Evolutionary conservation across 2,329 filamentous ascomycete species (phyloP).

Genomic region (Pestalotiopsis sp.): DNA sequence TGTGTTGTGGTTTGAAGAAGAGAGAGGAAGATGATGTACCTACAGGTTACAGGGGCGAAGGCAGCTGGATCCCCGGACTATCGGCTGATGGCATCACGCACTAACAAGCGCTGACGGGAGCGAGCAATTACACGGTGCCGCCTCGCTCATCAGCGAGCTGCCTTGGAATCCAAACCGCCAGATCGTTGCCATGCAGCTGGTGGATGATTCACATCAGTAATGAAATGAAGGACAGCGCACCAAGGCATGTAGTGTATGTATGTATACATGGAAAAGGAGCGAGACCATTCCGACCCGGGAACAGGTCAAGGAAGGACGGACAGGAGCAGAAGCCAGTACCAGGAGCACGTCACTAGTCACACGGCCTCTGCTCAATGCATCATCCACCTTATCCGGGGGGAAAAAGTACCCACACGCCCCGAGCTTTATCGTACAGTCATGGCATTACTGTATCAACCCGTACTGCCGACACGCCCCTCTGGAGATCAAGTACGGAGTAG

Average conservation of each 20-base stretch:
- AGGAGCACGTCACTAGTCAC: constrained; percentile 13
- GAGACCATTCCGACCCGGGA: background rate
- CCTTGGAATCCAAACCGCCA: background rate
- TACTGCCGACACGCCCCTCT: background rate
- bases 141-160: background rate
- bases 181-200: background rate
- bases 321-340: background rate
- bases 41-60: background rate
- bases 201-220: background rate
- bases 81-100: background rate
- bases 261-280: background rate
- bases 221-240: background rate
- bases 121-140: background rate
- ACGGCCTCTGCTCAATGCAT: constrained; percentile 3
- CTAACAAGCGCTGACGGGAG: background rate
- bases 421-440: constrained; percentile 3
- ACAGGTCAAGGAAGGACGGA: background rate
- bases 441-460: background rate
- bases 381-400: constrained; percentile 3
- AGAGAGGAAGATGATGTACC: background rate
- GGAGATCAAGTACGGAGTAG: background rate
- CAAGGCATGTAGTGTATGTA: background rate
- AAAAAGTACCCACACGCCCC: constrained; percentile 4
- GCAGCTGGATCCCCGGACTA: background rate
- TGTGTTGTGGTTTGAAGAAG: background rate